These are phyloP conservation scores for Vitis hybrid DNA, from an alignment of 177 flowering plant species.

Conservation along the genomic window DNA sequence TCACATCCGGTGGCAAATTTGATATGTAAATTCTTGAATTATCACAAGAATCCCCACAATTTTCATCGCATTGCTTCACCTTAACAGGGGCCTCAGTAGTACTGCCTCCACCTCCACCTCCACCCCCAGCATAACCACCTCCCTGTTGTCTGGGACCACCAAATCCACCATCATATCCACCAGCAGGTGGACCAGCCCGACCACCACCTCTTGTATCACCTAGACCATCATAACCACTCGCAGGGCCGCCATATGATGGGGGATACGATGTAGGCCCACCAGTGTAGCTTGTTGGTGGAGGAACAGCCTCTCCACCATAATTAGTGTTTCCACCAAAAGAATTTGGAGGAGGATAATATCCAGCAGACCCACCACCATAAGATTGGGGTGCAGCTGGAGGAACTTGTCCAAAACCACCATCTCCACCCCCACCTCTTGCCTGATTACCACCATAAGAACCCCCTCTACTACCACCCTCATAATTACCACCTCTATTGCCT, in stretches of 20 bases:
- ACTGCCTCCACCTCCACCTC: slow-evolving; percentile 20
- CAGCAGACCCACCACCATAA: slow-evolving; percentile 56
- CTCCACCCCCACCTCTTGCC: slow-evolving; percentile 26
- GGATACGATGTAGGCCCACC: slow-evolving; percentile 76
- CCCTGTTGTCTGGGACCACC: slow-evolving; percentile 47
- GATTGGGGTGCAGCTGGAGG: slow-evolving; percentile 50
- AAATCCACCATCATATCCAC: slow-evolving; percentile 42
- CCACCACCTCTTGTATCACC: slow-evolving; percentile 35
- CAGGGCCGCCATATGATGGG: slow-evolving; percentile 76
- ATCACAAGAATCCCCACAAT: slow-evolving; percentile 88
- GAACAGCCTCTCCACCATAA: slow-evolving; percentile 76
- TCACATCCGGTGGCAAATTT: slow-evolving; percentile 93
- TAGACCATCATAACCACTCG: slow-evolving; percentile 50
- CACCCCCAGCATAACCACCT: slow-evolving; percentile 43
- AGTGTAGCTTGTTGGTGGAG: slow-evolving; percentile 75
- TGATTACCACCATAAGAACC: slow-evolving; percentile 27
- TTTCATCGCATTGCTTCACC: slow-evolving; percentile 94
- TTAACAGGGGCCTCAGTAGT: slow-evolving; percentile 49
- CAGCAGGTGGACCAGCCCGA: slow-evolving; percentile 25
- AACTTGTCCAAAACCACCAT: slow-evolving; percentile 53
- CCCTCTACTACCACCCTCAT: slow-evolving; percentile 36
- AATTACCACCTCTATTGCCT: slow-evolving; percentile 35
- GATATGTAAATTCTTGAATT: slow-evolving; percentile 93
- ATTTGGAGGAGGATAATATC: slow-evolving; percentile 45
- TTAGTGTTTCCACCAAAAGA: slow-evolving; percentile 49